These are phyloP conservation scores for Rhinocladiella similis DNA, from an alignment of 2,329 filamentous ascomycete genomes.

Conservation along the genomic window DNA sequence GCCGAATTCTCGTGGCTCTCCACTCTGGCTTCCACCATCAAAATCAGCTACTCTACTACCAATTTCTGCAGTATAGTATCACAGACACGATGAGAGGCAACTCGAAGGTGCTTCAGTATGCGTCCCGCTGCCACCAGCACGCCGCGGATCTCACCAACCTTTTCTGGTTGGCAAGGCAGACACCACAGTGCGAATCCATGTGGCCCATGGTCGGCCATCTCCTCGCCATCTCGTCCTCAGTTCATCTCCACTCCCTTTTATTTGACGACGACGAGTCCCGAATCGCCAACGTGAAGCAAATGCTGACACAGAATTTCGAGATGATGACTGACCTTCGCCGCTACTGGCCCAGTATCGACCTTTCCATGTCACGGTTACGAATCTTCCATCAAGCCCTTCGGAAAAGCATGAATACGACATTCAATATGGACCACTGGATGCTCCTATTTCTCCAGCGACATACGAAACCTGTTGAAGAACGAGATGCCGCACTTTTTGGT, in stretches of 20 bases:
- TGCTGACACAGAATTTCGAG: not conserved
- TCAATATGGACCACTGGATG: not conserved
- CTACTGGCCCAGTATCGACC: not conserved
- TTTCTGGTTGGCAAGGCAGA: not conserved
- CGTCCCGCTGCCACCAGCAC: not conserved
- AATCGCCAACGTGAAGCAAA: not conserved
- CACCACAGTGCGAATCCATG: not conserved
- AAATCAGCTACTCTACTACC: not conserved
- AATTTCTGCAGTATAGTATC: not conserved
- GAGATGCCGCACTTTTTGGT: too few relatives aligned
- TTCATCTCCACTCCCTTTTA: not conserved
- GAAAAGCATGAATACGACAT: not conserved
- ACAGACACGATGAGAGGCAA: too few relatives aligned
- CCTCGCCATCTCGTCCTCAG: not conserved
- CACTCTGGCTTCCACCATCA: not conserved
- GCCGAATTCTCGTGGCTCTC: not conserved
- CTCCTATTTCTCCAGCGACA: not conserved
- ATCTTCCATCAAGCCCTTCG: not conserved
- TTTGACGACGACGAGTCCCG: not conserved
- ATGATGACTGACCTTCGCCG: not conserved
- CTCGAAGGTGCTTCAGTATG: not conserved
- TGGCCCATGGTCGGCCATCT: not conserved
- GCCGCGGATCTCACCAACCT: not conserved
- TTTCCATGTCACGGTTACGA: not conserved
- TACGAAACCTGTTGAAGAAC: not conserved